Evolutionary conservation across 257 asterid genomes (phyloP), one percentile per base, ranked within the genome.

Genomic region (Solanum appendiculatum): DNA sequence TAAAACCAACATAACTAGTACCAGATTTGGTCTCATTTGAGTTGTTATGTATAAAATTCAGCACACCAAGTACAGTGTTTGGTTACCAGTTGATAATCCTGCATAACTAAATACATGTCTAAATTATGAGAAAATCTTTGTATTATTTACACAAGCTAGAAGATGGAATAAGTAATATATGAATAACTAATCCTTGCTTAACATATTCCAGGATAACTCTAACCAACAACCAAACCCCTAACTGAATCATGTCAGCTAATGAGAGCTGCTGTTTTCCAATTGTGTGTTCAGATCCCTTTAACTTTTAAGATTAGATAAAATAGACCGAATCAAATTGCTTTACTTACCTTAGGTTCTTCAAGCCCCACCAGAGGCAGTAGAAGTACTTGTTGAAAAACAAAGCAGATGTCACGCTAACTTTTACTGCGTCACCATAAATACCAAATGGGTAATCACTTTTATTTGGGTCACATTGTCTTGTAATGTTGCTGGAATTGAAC

Each of bases 341-440:
- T 23, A 39, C 48, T 15, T 90, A 94, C 99, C 99, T 97, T 21
- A 95, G 95, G 88, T 95, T 97, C 93, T 93, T 97, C 92, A 95
- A 87, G 29, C 98, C 98, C 98, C 98, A 94, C 99, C 99, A 94
- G 7, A 97, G 93, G 94, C 98, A 94, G 87, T 95, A 97, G 89
- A 97, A 95, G 89, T 95, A 97, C 95, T 95, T 97, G 84, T 92
- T 92, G 91, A 94, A 94, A 91, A 97, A 97, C 69, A 77, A 86
- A 2, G 93, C 94, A 12, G 96, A 90, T 9, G 98, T 92, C 72
- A 97, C 98, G 25, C 88, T 86, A 18, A 88, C 36, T 9, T 94
- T 91, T 21, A 94, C 93, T 6, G 98, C 94, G 66, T 95, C 99
- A 16, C 92, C 94, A 14, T 93, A 97, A 33, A 97, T 97, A 40